Percentiles rank a stretch among this genome's conserved stretches.
Conservation (phyloP, 805 yeast genomes). For the Ogataea neopini region DNA sequence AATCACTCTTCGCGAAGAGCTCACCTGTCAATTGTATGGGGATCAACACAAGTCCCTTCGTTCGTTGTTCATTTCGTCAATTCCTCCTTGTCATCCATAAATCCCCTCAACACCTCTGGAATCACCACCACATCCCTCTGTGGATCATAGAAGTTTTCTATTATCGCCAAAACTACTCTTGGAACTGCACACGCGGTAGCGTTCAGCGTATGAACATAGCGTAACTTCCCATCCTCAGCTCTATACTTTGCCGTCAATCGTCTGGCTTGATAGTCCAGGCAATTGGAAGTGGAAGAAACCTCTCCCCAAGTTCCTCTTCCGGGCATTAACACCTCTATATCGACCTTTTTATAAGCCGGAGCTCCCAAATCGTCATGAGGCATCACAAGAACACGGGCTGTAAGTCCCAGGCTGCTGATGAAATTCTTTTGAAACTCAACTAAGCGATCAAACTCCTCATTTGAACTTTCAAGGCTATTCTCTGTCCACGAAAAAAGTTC, state of each 20-base stretch:
- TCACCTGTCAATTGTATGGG: too few species aligned
- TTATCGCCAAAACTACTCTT: constrained; percentile 81
- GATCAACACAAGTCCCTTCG: background rate
- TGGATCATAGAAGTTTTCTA: constrained; percentile 80
- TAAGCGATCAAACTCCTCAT: constrained; percentile 56
- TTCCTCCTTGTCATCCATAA: constrained; percentile 63
- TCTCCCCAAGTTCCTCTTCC: constrained; percentile 94
- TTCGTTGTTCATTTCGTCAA: constrained; percentile 21
- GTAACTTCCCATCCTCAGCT: constrained; percentile 34
- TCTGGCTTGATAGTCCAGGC: constrained; percentile 88
- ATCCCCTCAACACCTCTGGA: constrained; percentile 68
- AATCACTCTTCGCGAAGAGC: too few species aligned
- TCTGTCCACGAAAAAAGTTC: constrained; percentile 82
- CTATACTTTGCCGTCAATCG: constrained; percentile 69
- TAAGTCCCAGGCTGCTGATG: constrained; percentile 66
- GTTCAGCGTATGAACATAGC: constrained; percentile 78
- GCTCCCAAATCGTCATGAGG: constrained; percentile 91
- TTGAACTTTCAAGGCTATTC: constrained; percentile 36
- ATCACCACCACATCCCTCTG: constrained; percentile 51
- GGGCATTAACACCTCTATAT: constrained; percentile 98
- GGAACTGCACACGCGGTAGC: constrained; percentile 98
- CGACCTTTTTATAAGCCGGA: constrained; percentile 89
- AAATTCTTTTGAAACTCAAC: constrained; percentile 65
- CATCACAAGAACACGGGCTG: constrained; percentile 82
- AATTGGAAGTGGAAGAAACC: constrained; percentile 85